These are phyloP conservation scores for Prototheca stagnorum DNA, from an alignment of 163 green algal species.

Conservation along the genomic window DNA sequence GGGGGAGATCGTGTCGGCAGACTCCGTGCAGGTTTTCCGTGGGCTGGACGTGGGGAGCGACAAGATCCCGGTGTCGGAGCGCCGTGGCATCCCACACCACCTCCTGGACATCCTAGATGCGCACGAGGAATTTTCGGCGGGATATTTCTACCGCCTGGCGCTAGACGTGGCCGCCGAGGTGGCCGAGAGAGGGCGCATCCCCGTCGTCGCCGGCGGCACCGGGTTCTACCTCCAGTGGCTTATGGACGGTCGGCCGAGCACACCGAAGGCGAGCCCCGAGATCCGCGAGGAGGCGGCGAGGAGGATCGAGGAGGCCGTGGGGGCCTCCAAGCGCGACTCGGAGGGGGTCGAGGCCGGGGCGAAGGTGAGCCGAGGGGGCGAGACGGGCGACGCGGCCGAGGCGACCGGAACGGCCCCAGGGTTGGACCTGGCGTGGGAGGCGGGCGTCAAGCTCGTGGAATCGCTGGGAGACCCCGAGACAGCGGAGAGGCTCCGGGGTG, in stretches of 20 bases:
- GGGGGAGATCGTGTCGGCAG: constrained; percentile 86
- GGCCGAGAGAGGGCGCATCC: constrained; percentile 41
- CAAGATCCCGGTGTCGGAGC: constrained; percentile 52
- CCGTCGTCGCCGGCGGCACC: constrained; percentile 87
- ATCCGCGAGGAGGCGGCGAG: too few relatives aligned
- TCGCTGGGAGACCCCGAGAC: constrained; percentile 40
- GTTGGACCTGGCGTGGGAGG: too few relatives aligned
- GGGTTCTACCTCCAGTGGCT: constrained; percentile 92
- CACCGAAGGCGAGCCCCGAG: too few relatives aligned
- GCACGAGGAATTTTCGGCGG: constrained; percentile 67
- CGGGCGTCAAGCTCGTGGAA: constrained; percentile 30
- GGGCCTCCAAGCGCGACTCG: too few relatives aligned
- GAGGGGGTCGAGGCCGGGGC: too few relatives aligned
- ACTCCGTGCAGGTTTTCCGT: constrained; percentile 86
- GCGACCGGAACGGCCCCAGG: too few relatives aligned
- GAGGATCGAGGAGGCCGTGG: too few relatives aligned
- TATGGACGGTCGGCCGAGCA: constrained; percentile 62
- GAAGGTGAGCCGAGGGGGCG: too few relatives aligned
- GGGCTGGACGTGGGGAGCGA: constrained; percentile 80
- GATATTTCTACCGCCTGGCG: constrained; percentile 60
- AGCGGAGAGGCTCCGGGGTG: constrained; percentile 21
- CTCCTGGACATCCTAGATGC: constrained; percentile 72
- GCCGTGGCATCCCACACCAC: constrained; percentile 71
- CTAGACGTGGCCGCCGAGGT: constrained; percentile 51
- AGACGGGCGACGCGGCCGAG: too few relatives aligned